Conservation (phyloP, 805 yeast species). For the Ogataea paraovalis region DNA sequence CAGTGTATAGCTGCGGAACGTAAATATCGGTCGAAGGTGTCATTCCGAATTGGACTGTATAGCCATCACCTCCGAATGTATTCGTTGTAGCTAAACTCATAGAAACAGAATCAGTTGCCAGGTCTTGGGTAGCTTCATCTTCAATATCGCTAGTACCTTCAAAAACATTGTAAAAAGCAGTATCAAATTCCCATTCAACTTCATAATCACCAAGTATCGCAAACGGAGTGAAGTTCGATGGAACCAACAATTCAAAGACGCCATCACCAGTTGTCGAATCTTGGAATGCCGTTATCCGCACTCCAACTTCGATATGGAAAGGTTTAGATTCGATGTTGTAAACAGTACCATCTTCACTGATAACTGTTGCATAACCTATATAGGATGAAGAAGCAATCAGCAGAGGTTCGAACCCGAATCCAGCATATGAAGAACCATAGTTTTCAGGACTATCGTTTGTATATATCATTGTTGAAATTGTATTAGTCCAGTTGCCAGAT, state of each 20-base stretch:
- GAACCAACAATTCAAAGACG: slow-evolving; percentile 7
- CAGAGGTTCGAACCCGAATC: slow-evolving; percentile 1
- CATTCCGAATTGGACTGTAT: background rate
- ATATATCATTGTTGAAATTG: background rate
- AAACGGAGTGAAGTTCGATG: slow-evolving; percentile 11
- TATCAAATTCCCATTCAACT: slow-evolving; percentile 7
- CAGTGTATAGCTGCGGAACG: background rate
- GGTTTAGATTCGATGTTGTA: background rate
- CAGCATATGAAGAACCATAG: background rate
- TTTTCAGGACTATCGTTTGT: background rate
- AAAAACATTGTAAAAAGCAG: slow-evolving; percentile 1
- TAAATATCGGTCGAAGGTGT: background rate
- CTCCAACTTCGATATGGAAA: background rate
- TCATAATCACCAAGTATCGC: slow-evolving; percentile 4
- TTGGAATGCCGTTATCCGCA: slow-evolving; percentile 4
- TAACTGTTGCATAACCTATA: background rate
- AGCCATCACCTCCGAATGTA: background rate
- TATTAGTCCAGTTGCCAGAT: background rate
- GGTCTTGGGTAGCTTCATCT: background rate
- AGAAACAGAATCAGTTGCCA: background rate
- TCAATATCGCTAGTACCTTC: background rate
- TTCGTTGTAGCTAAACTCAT: background rate
- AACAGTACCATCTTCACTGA: background rate
- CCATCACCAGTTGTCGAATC: slow-evolving; percentile 7
- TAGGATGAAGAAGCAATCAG: background rate